These are phyloP conservation scores for Triticum monococcum DNA, from an alignment of 176 grass and related monocot species.

Conservation along the genomic window DNA sequence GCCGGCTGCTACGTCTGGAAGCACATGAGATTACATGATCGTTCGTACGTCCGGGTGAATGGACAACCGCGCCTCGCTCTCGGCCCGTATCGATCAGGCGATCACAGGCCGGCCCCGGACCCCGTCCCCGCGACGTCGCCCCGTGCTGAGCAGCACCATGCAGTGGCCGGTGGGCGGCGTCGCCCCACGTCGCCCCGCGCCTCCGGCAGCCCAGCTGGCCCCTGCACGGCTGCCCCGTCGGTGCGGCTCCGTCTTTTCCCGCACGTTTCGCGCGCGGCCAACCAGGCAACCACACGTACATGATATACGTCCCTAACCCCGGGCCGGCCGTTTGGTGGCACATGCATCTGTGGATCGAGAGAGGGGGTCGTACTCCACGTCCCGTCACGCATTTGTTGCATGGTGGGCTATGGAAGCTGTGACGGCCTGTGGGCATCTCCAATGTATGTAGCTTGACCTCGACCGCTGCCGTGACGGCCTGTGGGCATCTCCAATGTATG, in stretches of 20 bases:
- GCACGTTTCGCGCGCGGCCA: neutral
- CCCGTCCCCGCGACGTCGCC: neutral
- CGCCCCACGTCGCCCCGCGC: neutral
- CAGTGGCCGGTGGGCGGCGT: neutral
- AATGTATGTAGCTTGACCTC: neutral
- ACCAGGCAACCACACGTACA: neutral
- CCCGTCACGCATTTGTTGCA: neutral
- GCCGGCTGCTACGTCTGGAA: neutral
- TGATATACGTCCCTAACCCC: neutral
- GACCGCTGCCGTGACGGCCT: too few species aligned
- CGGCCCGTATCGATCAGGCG: too few species aligned
- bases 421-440: neutral
- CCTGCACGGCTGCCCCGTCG: neutral
- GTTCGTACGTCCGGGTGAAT: neutral
- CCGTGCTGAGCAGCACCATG: neutral
- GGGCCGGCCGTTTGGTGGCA: neutral
- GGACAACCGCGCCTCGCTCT: neutral
- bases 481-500: too few species aligned
- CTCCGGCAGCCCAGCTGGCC: neutral
- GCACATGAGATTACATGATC: neutral
- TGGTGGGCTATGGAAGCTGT: neutral
- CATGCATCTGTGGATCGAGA: neutral
- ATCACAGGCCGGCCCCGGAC: too few species aligned
- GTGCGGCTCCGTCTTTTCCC: neutral
- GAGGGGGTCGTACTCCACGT: neutral